phyloP scores from a whole-genome alignment of 352 stramenopile genomes.

The Phytopythium helicoides region DNA sequence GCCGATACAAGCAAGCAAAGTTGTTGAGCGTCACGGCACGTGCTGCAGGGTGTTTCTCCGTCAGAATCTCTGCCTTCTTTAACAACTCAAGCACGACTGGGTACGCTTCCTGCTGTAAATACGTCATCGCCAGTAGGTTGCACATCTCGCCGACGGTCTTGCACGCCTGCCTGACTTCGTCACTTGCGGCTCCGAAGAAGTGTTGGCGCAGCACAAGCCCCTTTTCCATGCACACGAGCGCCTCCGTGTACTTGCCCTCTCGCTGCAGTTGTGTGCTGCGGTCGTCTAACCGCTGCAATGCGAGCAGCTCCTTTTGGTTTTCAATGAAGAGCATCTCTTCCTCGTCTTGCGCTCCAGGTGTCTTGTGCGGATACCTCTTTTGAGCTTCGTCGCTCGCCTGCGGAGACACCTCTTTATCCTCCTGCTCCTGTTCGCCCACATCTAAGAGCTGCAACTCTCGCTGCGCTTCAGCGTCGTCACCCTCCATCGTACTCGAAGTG shows the following conservation, averaged over 20 bases:
- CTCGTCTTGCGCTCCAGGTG: too few relatives aligned
- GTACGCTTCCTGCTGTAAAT: conserved; percentile 93
- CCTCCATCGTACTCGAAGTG: too few relatives aligned
- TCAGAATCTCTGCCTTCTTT: conserved; percentile 94
- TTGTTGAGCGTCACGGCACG: conserved; percentile 94
- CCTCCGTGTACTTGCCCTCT: conserved; percentile 91
- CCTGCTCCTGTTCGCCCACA: background rate
- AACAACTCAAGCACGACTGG: conserved; percentile 90
- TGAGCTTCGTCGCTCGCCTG: conserved; percentile 10
- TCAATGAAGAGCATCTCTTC: conserved; percentile 56
- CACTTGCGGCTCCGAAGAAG: conserved; percentile 90
- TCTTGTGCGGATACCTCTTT: too few relatives aligned
- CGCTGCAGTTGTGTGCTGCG: conserved; percentile 90
- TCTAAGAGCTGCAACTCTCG: conserved; percentile 1
- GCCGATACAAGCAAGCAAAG: conserved; percentile 92
- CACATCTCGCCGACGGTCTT: conserved; percentile 95
- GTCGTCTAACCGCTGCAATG: conserved; percentile 88
- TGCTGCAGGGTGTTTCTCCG: conserved; percentile 77
- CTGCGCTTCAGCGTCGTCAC: background rate
- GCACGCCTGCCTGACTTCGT: conserved; percentile 89
- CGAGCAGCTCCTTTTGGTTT: conserved; percentile 85
- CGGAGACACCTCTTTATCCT: background rate
- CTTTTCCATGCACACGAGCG: conserved; percentile 93
- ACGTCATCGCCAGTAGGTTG: conserved; percentile 95
- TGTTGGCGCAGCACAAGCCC: conserved; percentile 91